Evolutionary conservation across 2,329 filamentous ascomycete species (phyloP).

Genomic region (Colletotrichum siamense): DNA sequence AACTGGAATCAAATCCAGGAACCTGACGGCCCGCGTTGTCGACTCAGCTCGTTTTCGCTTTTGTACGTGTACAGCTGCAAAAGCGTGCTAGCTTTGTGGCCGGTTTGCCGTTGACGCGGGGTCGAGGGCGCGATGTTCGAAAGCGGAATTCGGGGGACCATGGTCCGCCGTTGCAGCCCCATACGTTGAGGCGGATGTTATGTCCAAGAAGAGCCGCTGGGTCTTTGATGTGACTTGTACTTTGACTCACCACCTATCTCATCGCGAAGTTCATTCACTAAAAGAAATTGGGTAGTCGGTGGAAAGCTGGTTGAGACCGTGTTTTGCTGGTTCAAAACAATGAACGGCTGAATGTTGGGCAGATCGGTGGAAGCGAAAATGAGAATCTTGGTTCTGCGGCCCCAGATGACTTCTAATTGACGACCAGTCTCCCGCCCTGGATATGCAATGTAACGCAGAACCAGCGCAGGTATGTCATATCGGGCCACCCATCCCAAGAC

Average conservation of each 20-base stretch:
- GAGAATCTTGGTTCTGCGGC: not conserved
- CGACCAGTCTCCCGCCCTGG: not conserved
- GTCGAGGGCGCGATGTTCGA: not conserved
- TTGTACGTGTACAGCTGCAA: not conserved
- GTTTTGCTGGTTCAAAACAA: not conserved
- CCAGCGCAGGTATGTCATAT: not conserved
- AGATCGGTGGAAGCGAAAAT: not conserved
- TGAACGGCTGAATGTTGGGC: not conserved
- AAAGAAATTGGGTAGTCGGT: not conserved
- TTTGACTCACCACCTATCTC: not conserved
- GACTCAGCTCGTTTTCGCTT: not conserved
- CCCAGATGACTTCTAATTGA: not conserved
- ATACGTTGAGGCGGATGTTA: not conserved
- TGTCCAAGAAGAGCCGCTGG: not conserved
- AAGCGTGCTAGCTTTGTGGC: not conserved
- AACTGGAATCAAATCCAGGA: not conserved
- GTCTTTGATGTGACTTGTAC: not conserved
- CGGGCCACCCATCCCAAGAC: not conserved
- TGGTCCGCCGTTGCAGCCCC: conserved; percentile 16
- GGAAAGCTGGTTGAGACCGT: not conserved
- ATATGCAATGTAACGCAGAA: conserved; percentile 7
- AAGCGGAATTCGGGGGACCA: conserved; percentile 12
- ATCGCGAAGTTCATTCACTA: too few relatives aligned
- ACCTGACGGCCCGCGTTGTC: not conserved
- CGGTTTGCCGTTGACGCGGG: not conserved